Base-by-base conservation (phyloP, 441 rosid species). In the Adansonia madagascariensis region DNA sequence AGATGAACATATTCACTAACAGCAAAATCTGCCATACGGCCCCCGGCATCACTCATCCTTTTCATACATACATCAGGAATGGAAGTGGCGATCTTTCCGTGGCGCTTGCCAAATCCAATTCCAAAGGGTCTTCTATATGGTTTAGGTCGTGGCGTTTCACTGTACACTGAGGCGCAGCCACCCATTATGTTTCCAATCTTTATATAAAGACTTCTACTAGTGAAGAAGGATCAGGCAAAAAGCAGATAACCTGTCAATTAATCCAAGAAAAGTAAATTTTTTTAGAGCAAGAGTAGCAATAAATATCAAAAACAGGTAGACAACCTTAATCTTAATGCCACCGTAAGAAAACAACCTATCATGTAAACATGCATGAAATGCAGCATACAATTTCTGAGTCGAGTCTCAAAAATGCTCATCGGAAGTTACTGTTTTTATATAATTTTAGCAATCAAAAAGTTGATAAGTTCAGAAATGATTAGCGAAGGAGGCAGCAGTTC, bases 161-260 rank as follows among this genome's bases (percentile, higher is more conserved):
- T 75, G 8, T 87, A 79, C 2, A 90, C 84, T 4, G 99, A 95
- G 71, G 88, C 86, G 69, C 99, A 95, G n/a, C 90, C 91, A 74
- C 99, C 99, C 99, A 95, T 94, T 57, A 15, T 60, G 68, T 75
- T n/a, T 7, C 1, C 0, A 14, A 47, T 22, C 9, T 70, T 75
- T 64, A 15, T 47, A 6, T 20, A 27, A 46, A 35, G 18, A 18
- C 4, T 60, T 17, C 44, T 71, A 22, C 11, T 24, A 8, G 47
- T 52, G 56, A 68, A 56, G 56, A 76, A 56, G 68, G 10, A 77
- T 17, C 64, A 71, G 49, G 46, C 64, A 60, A 41, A 79, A 80
- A 53, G 68, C 60, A 56, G 17, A 49, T 72, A 64, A 55, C 63
- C 81, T 74, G 79, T 68, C 60, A 73, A 14, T 7, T 44, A 10